phyloP scores from a whole-genome alignment of 2,329 filamentous ascomycete species.

The Calonectria fujianensis region DNA sequence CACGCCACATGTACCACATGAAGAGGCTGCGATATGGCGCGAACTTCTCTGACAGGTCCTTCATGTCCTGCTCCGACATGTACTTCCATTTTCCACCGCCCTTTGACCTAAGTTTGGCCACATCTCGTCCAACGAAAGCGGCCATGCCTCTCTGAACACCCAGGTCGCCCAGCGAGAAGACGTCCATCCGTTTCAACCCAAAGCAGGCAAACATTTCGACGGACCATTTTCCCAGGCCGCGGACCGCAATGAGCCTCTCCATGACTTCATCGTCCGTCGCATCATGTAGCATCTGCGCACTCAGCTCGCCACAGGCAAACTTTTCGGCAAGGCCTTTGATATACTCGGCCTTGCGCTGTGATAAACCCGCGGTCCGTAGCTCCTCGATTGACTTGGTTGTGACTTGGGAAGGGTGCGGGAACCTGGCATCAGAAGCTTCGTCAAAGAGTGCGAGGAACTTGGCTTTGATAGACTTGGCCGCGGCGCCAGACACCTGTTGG shows the following conservation, averaged over 20 bases:
- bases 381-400: slow-evolving; percentile 76
- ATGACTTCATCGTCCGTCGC: slow-evolving; percentile 92
- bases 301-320: slow-evolving; percentile 85
- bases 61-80: slow-evolving; percentile 95
- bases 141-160: slow-evolving; percentile 98
- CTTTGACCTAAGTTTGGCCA: slow-evolving; percentile 86
- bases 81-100: slow-evolving; percentile 95
- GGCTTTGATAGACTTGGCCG: slow-evolving; percentile 90
- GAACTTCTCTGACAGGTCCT: slow-evolving; percentile 86
- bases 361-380: slow-evolving; percentile 90
- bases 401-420: slow-evolving; percentile 87
- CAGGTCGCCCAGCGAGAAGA: slow-evolving; percentile 93
- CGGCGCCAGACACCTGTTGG: slow-evolving; percentile 96
- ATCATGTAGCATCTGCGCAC: slow-evolving; percentile 82
- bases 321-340: slow-evolving; percentile 89
- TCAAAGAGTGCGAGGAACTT: slow-evolving; percentile 87
- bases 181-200: slow-evolving; percentile 93
- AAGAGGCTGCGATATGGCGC: slow-evolving; percentile 92
- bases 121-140: slow-evolving; percentile 86
- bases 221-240: slow-evolving; percentile 91
- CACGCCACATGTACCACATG: slow-evolving; percentile 99
- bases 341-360: slow-evolving; percentile 97
- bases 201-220: slow-evolving; percentile 99
- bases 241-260: slow-evolving; percentile 86
- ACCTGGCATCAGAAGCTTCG: slow-evolving; percentile 64